Percentiles rank a stretch among this genome's conserved stretches.
Conservation (phyloP, 1,139 yeast genomes). For the Debaryomycetaceae sp. region DNA sequence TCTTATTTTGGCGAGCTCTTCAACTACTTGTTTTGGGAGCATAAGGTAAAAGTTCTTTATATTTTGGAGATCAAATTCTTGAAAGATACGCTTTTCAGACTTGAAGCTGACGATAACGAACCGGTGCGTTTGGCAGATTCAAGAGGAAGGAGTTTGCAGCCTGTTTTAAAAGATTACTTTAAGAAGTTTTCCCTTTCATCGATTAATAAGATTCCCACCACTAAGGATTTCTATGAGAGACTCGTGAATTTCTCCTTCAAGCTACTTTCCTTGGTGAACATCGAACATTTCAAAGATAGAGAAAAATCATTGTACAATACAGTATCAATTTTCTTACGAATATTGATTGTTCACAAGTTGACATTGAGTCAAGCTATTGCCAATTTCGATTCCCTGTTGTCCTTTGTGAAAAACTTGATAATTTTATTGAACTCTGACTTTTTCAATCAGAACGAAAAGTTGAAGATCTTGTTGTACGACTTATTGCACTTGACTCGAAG, state of each 20-base stretch:
- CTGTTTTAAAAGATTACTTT: constrained; percentile 35
- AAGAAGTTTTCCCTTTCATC: constrained; percentile 35
- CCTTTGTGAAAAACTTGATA: constrained; percentile 43
- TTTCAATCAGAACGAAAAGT: constrained; percentile 41
- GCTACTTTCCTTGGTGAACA: constrained; percentile 14
- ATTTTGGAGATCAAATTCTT: constrained; percentile 29
- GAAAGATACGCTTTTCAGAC: constrained; percentile 11
- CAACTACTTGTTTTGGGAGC: constrained; percentile 27
- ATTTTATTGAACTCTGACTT: constrained; percentile 42
- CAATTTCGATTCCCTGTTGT: constrained; percentile 30
- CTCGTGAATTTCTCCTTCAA: constrained; percentile 17
- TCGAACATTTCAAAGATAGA: constrained; percentile 5
- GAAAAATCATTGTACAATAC: constrained; percentile 14
- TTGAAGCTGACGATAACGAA: background rate
- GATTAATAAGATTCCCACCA: constrained; percentile 18
- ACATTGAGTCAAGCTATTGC: constrained; percentile 31
- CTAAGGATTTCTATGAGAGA: constrained; percentile 16
- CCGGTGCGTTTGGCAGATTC: constrained; percentile 7
- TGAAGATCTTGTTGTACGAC: constrained; percentile 62
- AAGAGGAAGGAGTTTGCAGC: constrained; percentile 16
- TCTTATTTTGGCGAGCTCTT: constrained; percentile 44
- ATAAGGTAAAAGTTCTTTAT: constrained; percentile 25
- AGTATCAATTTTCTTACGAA: constrained; percentile 48
- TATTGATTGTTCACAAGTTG: constrained; percentile 57
- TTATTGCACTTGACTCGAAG: constrained; percentile 54